Evolutionary conservation across 2,329 filamentous ascomycete genomes (phyloP), one percentile per base, ranked within the genome.

Genomic region (Hypoxylon sp.): DNA sequence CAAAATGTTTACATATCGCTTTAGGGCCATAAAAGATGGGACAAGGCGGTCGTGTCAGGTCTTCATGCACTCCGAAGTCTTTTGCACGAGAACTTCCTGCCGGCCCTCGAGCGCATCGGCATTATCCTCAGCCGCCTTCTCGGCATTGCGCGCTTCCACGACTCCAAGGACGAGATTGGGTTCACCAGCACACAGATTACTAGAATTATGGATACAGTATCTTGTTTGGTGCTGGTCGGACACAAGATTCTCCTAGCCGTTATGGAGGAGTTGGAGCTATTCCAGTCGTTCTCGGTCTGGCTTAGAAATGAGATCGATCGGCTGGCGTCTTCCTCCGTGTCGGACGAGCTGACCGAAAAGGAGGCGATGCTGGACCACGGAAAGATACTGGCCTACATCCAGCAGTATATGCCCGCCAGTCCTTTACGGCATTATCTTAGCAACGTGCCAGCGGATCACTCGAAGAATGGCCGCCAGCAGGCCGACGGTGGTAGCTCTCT

Each of bases 1-100:
- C 3, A 34, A 6, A 10, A 32, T 19, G 24, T 53, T 62, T 41
- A 54, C 53, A 66, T 58, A 39, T 24, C 59, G 71, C 1, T 17
- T 19, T 52, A 95, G 90, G 93, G 93, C 0, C 92, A 97, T 71
- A 97, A 97, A 78, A 85, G 95, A 50, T 99, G 95, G 95, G 94
- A 98, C 67, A 96, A 94, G 73, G 90, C 91, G 5, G 91, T 96
- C 1, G 84, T 87, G 1, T 87, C 88, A 3, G 92, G 93, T 0
- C 89, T 97, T 19, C 89, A 92, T 62, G 90, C 88, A 56, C 84
- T 98, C 8, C 87, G 93, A 51, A 86, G 87, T 54, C 83, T 98
- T 11, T 83, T 93, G 0, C 94, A 97, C 73, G 90, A 97, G 73
- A 94, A 96, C 75, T 88, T 97, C 53, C 83, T 98, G 2, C 95